Evolutionary conservation across 495 filamentous ascomycete species (phyloP), one percentile per base, ranked within the genome.

Genomic region (Penicillium paxilli): DNA sequence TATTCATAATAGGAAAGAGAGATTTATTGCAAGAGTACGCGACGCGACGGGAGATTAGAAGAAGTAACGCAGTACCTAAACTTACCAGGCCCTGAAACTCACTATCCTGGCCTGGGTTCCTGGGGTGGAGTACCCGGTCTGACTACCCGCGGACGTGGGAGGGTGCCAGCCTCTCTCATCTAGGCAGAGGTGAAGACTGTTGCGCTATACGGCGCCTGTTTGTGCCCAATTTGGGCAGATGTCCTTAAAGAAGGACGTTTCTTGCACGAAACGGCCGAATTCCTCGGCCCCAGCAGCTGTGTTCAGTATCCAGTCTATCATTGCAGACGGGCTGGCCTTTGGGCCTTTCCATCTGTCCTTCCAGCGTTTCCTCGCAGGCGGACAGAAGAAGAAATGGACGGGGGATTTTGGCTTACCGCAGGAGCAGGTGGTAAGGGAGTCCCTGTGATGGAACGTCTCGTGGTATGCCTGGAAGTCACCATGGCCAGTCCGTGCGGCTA

Each of bases 391-490:
- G 46, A 41, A 41, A 12, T 49, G 46, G 14, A 49, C 21, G 26
- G 32, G 46, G 46, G 46, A 49, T 35, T 49, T 35, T 24, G 21
- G 25, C 46, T 49, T 49, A 49, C 46, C 25, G 46, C 46, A 49
- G 46, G 26, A 49, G 46, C 46, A 49, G 46, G 46, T 49, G 2
- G 46, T 26, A 33, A 49, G 46, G 38, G 20, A 41, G 32, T 37
- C 46, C 32, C 46, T 49, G 25, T 37, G 46, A 33, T 49, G 28
- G 46, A 49, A 35, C 46, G 28, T 49, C 46, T 49, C 16, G 28
- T 41, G 38, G 38, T 41, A 41, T 41, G 16, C 38, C 12, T 41
- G 16, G 19, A 41, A 41, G 38, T 41, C 38, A 14, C 38, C 38
- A 41, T 41, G 38, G 38, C 38, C 38, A 21, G 38, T 41, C 38